phyloP scores from a whole-genome alignment of 257 asterid genomes.

The Salvia rosmarinus region DNA sequence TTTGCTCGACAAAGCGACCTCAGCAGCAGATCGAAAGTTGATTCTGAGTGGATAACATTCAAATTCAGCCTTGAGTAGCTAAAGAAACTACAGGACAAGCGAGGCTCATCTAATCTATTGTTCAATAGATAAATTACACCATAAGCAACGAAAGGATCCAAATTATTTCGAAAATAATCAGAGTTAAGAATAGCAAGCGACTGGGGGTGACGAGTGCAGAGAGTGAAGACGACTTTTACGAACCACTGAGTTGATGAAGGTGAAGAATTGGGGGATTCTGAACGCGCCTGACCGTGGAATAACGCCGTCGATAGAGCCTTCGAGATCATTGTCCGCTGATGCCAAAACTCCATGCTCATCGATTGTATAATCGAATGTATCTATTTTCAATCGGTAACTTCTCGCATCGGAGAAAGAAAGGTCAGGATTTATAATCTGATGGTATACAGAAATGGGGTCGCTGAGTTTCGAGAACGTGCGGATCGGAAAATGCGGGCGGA shows the following conservation, averaged over 20 bases:
- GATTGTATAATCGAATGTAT: conserved; percentile 17
- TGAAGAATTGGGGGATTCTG: conserved; percentile 44
- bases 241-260: conserved; percentile 73
- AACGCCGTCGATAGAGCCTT: conserved; percentile 51
- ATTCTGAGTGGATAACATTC: conserved; percentile 55
- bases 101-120: conserved; percentile 53
- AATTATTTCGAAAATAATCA: conserved; percentile 66
- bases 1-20: conserved; percentile 72
- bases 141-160: conserved; percentile 69
- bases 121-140: conserved; percentile 63
- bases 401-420: neutral
- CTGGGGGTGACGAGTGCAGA: conserved; percentile 60
- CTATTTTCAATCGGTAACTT: neutral
- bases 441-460: neutral
- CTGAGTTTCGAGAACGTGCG: neutral
- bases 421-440: neutral
- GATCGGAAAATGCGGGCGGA: neutral
- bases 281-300: conserved; percentile 49
- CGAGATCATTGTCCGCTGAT: conserved; percentile 56
- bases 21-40: conserved; percentile 59
- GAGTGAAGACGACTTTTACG: conserved; percentile 76
- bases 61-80: conserved; percentile 60
- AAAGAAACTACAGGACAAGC: conserved; percentile 73
- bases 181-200: conserved; percentile 52
- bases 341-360: conserved; percentile 71